Base-by-base conservation (phyloP, 1,139 yeast genomes). In the Hansenula sp. region DNA sequence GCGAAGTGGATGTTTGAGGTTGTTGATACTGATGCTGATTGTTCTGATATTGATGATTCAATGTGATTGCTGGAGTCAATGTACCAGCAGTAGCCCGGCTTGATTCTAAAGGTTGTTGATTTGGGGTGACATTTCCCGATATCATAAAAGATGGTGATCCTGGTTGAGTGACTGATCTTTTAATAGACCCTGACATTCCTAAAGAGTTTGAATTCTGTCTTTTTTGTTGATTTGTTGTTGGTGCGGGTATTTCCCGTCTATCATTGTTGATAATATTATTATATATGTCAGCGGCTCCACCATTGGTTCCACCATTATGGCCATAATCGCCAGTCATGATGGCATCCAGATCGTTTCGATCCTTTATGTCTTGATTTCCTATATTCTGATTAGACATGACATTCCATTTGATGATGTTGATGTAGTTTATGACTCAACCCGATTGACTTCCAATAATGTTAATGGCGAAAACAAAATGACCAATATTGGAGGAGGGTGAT, bases 191-290 rank as follows among this genome's bases (percentile, higher is more conserved):
- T 16, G 40, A 37, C 38, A 44, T 46, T 20, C 50, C 52, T 39
- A 52, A 49, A 3, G 65, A 55, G 38, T 50, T 53, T 2, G 66
- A 61, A 37, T 56, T 56, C 31, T 60, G 65, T 41, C 67, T 56
- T 40, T 60, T 60, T 43, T 53, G 60, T 29, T 57, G 59, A 31
- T 34, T 45, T 11, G 38, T 32, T 5, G 42, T 10, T 17, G 27
- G 29, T 7, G 36, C 20, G 19, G 21, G 40, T 33, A 17, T 17
- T 3, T 9, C 3, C 24, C 14, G 21, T 6, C n/a, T 17, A 20
- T 34, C 29, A 35, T 10, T 29, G 12, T n/a, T 34, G 25, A 7
- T 35, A 36, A 7, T 21, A 37, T 12, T 32, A 28, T 18, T 14
- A 29, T 31, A 31, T 44, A 26, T 37, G 39, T 18, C 31, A 11